Base-by-base conservation (phyloP, 2,329 filamentous ascomycete species). In the Verticillium dahliae region DNA sequence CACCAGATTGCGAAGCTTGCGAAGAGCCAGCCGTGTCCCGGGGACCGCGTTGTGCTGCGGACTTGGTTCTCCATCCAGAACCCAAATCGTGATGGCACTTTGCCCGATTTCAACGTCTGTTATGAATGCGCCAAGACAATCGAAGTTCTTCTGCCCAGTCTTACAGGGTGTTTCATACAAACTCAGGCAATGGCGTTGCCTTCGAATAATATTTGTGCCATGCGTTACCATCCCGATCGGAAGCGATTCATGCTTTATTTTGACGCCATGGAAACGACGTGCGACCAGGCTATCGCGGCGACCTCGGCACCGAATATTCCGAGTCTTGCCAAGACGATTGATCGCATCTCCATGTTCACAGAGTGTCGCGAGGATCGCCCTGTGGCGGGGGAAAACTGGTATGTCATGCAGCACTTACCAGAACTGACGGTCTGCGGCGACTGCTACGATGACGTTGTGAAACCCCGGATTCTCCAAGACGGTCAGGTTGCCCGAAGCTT, bases 341-440 rank as follows among this genome's bases (percentile, higher is more conserved):
- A 83, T 56, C 83, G 84, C 38, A 78, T 89, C 62, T 81, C 81
- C 22, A 74, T 77, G 4, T 74, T 85, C 34, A 79, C 83, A 3
- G 85, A 91, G 70, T 96, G 91, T 70, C 78, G 79, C 22, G 81
- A 85, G 38, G 86, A 90, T 70, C 82, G 80, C n/a, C 80, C 85
- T 4, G 74, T 89, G 2, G 73, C 79, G n/a, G 82, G 85, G 60
- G 82, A 81, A 13, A 78, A 81, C 45, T 97, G 93, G 93, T 88
- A 96, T 72, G 87, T 84, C 61, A 91, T 96, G 72, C 85, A 90
- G 1, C 80, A 84, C 14, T 77, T 96, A 0, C 90, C 90, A 0
- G 85, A 92, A 57, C 86, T 97, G 68, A 92, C 90, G 1, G 88
- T 96, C 4, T 98, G 93, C 74, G 86, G 90, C 65, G 91, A 94